Base-by-base conservation (phyloP, 306 rosid genomes). In the Herpetospermum pedunculosum region DNA sequence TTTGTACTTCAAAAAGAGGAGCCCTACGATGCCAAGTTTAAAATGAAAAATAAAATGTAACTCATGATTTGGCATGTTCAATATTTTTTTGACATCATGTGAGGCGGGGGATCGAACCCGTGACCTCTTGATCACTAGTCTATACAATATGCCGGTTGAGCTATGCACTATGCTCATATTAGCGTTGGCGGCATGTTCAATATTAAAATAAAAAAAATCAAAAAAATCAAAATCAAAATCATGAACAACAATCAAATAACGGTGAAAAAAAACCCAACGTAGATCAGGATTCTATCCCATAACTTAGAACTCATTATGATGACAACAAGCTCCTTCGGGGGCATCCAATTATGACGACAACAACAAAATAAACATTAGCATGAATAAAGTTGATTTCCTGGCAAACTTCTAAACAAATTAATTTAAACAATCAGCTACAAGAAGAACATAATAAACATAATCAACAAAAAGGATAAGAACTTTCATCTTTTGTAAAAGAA, bases 1-100 rank as follows among this genome's bases (percentile, higher is more conserved):
- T 83, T 76, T 85, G 89, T 63, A 78, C 83, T 78, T 85, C 89
- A 55, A 70, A 82, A 78, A 77, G 78, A 72, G 89, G 89, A 80
- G 85, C 89, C 80, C 89, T 85, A 75, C 18, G 4, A 32, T 32
- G 46, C 48, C 53, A 38, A 34, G 70, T 25, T 55, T 29, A 10
- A 37, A 37, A 38, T 57, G 9, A 74, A 71, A 34, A 55, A 26
- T 15, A 69, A 21, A 4, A 10, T 11, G 10, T 38, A 55, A 29
- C 38, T 29, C 57, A 0, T 3, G n/a, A 9, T 70, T 70, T 29
- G 52, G 28, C 43, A 70, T 47, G 41, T 70, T 69, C 37, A n/a
- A n/a, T n/a, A n/a, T n/a, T n/a, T n/a, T n/a, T n/a, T n/a, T n/a
- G n/a, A n/a, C n/a, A n/a, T n/a, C n/a, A n/a, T n/a, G n/a, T n/a